Conservation (phyloP, 208 protist genomes). For the Wallacemonas sp. region DNA sequence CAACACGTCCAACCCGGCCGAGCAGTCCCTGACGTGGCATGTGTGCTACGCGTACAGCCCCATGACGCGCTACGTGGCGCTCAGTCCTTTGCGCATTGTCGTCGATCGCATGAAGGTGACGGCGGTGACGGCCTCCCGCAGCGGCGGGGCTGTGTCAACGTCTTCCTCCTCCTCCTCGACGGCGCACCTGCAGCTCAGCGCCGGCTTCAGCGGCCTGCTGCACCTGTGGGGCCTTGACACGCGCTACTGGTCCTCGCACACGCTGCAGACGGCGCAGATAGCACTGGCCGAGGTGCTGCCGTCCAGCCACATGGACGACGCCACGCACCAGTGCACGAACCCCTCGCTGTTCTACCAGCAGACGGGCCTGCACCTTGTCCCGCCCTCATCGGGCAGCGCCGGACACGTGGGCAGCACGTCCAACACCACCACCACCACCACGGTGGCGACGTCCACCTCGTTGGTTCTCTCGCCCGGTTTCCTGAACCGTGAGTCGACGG, state of each 20-base stretch:
- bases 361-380: slow-evolving; percentile 27
- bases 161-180: slow-evolving; percentile 10
- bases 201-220: slow-evolving; percentile 63
- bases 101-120: slow-evolving; percentile 46
- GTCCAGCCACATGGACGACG: slow-evolving; percentile 31
- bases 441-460: slow-evolving; percentile 2
- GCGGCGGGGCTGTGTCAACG: slow-evolving; percentile 16
- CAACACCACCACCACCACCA: too few species aligned
- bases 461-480: slow-evolving; percentile 62
- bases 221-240: slow-evolving; percentile 59
- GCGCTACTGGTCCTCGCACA: slow-evolving; percentile 54
- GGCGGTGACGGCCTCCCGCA: slow-evolving; percentile 30
- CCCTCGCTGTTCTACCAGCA: slow-evolving; percentile 62
- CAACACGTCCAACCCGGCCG: slow-evolving; percentile 26
- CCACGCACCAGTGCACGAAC: slow-evolving; percentile 53
- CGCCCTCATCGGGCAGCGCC: slow-evolving; percentile 7
- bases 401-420: background rate
- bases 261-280: slow-evolving; percentile 50
- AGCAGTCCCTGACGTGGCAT: slow-evolving; percentile 40
- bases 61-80: slow-evolving; percentile 38
- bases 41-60: slow-evolving; percentile 63
- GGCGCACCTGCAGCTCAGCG: slow-evolving; percentile 52
- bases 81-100: slow-evolving; percentile 40
- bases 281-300: slow-evolving; percentile 44
- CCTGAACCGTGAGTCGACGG: slow-evolving; percentile 41